Percentiles rank a stretch among this genome's conserved stretches.
Conservation (phyloP, 768 basidiomycete genomes). For the Tulasnella sp. region DNA sequence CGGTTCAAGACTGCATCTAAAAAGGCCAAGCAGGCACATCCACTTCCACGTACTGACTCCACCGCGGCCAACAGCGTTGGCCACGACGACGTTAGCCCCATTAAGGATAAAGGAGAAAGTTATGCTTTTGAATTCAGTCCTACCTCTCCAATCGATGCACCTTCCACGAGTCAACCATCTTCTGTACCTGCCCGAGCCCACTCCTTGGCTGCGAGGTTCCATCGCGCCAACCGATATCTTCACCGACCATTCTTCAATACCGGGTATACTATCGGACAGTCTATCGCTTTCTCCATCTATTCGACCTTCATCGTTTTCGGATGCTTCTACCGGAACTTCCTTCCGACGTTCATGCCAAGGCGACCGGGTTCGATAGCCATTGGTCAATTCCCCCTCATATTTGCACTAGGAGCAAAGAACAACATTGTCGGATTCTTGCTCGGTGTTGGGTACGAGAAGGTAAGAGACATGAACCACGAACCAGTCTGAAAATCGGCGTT, state of each 20-base stretch:
- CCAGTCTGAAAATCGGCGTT: background rate
- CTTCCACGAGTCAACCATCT: background rate
- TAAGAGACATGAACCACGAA: constrained; percentile 3
- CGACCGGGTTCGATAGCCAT: constrained; percentile 7
- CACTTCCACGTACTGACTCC: background rate
- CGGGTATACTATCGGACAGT: constrained; percentile 18
- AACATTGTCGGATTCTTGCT: constrained; percentile 25
- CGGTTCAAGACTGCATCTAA: background rate
- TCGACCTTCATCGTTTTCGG: constrained; percentile 17
- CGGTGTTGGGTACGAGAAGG: constrained; percentile 26
- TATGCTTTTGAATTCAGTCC: constrained; percentile 1
- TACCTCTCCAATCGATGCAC: background rate
- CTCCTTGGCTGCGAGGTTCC: constrained; percentile 8
- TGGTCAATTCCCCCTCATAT: constrained; percentile 24
- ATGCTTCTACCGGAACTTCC: constrained; percentile 10
- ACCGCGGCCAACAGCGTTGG: background rate
- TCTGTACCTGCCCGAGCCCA: background rate
- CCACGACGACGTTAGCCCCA: background rate
- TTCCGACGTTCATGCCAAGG: constrained; percentile 16
- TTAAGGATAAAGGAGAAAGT: background rate
- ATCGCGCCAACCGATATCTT: constrained; percentile 12
- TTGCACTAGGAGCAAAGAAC: constrained; percentile 26
- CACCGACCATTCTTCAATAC: background rate
- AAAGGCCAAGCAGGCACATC: background rate
- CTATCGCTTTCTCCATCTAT: constrained; percentile 17